These are phyloP conservation scores for Grifola frondosa DNA, from an alignment of 1,284 basidiomycete genomes.

Conservation along the genomic window DNA sequence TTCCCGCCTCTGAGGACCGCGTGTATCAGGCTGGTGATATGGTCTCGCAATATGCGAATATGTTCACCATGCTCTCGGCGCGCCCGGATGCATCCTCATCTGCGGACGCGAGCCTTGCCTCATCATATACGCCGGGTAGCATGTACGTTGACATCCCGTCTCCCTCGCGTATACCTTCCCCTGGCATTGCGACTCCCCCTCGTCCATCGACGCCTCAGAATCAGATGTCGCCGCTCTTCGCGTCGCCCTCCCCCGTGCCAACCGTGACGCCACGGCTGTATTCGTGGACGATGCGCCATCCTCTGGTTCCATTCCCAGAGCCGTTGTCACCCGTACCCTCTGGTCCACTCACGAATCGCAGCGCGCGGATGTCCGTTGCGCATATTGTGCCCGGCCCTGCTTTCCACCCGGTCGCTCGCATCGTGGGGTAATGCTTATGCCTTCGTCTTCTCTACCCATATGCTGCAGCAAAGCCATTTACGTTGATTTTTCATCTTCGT, in stretches of 20 bases:
- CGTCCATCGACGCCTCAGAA: constrained; percentile 20
- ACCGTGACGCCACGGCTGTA: constrained; percentile 28
- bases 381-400: no score
- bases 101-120: constrained; percentile 10
- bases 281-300: constrained; percentile 19
- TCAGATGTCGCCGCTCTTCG: constrained; percentile 7
- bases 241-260: constrained; percentile 25
- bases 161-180: constrained; percentile 2
- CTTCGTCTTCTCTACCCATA: no score
- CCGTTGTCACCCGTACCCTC: constrained; percentile 12
- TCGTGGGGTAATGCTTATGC: no score
- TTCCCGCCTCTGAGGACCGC: constrained; percentile 1
- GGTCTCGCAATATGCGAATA: constrained; percentile 7
- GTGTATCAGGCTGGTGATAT: constrained; percentile 1
- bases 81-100: constrained; percentile 6
- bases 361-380: constrained; percentile 30
- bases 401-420: no score
- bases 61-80: constrained; percentile 8
- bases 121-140: constrained; percentile 13
- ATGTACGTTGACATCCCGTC: no score
- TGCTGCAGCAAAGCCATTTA: no score
- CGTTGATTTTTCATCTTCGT: no score
- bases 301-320: constrained; percentile 7
- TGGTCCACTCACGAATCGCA: constrained; percentile 29
- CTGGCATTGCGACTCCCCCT: constrained; percentile 6